Conservation (phyloP, 2,329 filamentous ascomycete species). For the Didymella pinodella region DNA sequence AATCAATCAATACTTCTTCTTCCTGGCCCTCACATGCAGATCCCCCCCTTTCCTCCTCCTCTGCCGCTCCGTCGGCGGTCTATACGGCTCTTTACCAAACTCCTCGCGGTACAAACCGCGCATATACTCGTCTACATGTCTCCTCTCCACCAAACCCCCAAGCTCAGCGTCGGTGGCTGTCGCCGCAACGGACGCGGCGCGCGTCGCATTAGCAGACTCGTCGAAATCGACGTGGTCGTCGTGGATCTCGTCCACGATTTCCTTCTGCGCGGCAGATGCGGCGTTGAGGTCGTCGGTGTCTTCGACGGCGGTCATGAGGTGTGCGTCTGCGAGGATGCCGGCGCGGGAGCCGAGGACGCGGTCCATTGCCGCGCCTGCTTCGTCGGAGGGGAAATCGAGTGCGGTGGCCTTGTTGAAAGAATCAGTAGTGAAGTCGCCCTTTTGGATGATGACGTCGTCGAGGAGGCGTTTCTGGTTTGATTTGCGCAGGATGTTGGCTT, state of each 20-base stretch:
- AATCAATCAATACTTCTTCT: conserved; percentile 37
- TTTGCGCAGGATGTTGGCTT: conserved; percentile 96
- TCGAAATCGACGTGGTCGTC: conserved; percentile 55
- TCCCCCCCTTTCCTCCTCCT: conserved; percentile 45
- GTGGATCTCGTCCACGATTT: conserved; percentile 70
- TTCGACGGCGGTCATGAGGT: conserved; percentile 86
- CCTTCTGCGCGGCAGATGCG: conserved; percentile 85
- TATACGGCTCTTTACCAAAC: conserved; percentile 45
- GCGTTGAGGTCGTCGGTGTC: conserved; percentile 91
- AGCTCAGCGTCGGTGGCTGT: conserved; percentile 23
- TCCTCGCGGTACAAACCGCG: conserved; percentile 41
- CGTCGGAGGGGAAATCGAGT: conserved; percentile 70
- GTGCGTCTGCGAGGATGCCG: conserved; percentile 64
- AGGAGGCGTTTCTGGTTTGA: conserved; percentile 97
- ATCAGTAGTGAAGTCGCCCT: conserved; percentile 96
- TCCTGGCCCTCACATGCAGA: conserved; percentile 40
- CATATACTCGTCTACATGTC: conserved; percentile 51
- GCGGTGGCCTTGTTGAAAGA: conserved; percentile 83
- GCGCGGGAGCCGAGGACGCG: conserved; percentile 75
- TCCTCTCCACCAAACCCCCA: conserved; percentile 27
- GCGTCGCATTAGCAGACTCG: conserved; percentile 41
- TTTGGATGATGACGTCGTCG: conserved; percentile 97
- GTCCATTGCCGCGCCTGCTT: conserved; percentile 84
- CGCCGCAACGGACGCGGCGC: conserved; percentile 31
- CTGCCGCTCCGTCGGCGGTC: conserved; percentile 44